Evolutionary conservation across 176 grass and related monocot genomes (phyloP).

Genomic region (Oryza glumipatula): DNA sequence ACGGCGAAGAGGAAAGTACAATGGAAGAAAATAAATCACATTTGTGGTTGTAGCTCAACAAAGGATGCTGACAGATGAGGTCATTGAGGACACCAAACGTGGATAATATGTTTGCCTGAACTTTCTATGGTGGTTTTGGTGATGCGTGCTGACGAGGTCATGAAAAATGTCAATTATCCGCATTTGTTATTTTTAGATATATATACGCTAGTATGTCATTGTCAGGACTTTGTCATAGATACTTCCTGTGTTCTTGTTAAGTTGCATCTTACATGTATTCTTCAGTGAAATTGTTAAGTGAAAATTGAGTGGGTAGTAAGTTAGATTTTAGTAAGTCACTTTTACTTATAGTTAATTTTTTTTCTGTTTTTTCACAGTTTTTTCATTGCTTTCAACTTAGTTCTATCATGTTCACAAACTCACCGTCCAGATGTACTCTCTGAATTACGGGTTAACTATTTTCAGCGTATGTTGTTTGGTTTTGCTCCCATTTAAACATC

Average conservation of each 20-base stretch:
- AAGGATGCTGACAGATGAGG: neutral
- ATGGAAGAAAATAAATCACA: neutral
- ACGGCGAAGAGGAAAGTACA: neutral
- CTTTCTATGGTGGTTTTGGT: neutral
- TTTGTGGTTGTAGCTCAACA: neutral
- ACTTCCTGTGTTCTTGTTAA: neutral
- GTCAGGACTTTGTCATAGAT: neutral
- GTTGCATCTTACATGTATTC: neutral
- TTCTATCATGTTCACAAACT: neutral
- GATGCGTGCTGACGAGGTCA: neutral
- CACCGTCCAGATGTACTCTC: neutral
- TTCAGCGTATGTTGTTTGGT: neutral
- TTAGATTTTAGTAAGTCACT: neutral
- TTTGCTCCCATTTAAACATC: neutral
- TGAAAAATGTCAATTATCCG: neutral
- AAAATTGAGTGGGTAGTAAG: no score
- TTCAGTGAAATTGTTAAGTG: no score
- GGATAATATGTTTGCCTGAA: neutral
- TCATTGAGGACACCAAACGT: neutral
- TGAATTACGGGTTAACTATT: neutral
- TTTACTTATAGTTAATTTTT: neutral
- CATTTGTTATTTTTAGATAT: neutral
- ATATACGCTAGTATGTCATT: neutral
- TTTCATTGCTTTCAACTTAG: neutral
- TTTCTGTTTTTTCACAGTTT: neutral